These are phyloP conservation scores for Phytophthora foliorum DNA, from an alignment of 352 stramenopile genomes.

Conservation along the genomic window DNA sequence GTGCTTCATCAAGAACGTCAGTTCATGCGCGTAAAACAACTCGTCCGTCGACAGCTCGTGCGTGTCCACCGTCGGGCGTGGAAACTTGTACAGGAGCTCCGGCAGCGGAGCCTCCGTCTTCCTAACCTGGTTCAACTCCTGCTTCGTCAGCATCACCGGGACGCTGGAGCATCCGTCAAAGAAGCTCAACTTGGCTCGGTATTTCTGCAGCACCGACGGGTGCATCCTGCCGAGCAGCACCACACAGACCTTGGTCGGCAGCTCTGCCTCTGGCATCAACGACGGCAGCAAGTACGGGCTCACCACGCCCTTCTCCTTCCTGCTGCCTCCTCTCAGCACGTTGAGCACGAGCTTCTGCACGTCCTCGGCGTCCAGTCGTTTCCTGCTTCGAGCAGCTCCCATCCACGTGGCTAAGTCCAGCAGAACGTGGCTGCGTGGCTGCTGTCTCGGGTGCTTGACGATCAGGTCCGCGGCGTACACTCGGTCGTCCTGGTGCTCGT, in stretches of 20 bases:
- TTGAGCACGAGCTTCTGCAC: conserved; percentile 72
- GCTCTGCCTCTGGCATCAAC: conserved; percentile 47
- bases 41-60: conserved; percentile 64
- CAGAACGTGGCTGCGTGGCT: conserved; percentile 68
- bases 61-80: conserved; percentile 66
- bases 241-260: conserved; percentile 78
- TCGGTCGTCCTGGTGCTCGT: conserved; percentile 48
- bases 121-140: conserved; percentile 46
- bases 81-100: conserved; percentile 79
- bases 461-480: conserved; percentile 71
- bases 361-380: conserved; percentile 67
- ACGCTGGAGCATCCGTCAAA: conserved; percentile 81
- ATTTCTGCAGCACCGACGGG: conserved; percentile 76
- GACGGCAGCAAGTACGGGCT: conserved; percentile 71
- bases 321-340: conserved; percentile 38
- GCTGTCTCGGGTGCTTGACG: conserved; percentile 73
- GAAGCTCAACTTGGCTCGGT: conserved; percentile 71
- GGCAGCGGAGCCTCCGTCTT: conserved; percentile 67
- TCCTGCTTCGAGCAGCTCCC: conserved; percentile 50
- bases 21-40: conserved; percentile 81
- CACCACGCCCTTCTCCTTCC: conserved; percentile 15
- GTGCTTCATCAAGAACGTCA: conserved; percentile 86
- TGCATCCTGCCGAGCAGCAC: conserved; percentile 78
- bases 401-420: conserved; percentile 82
- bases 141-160: conserved; percentile 73